Evolutionary conservation across 108 stramenopile species (phyloP).

Genomic region (Nitzschia palea): DNA sequence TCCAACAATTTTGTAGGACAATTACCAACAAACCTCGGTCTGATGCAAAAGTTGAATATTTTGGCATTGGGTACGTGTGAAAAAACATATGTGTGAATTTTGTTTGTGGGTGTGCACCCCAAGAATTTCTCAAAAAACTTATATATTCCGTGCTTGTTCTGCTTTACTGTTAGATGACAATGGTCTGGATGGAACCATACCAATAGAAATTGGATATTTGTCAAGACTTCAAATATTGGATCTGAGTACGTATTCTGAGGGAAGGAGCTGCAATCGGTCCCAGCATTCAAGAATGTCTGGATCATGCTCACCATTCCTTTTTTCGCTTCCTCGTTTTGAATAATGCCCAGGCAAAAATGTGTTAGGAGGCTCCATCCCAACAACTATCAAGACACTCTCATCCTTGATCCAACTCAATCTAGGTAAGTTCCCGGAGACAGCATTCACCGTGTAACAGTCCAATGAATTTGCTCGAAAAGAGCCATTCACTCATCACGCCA

Average conservation of each 20-base stretch:
- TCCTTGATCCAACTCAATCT: neutral
- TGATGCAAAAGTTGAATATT: neutral
- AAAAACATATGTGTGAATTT: neutral
- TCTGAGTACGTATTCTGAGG: too few species aligned
- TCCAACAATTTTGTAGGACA: constrained; percentile 5
- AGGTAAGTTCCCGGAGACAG: neutral
- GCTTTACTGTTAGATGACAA: neutral
- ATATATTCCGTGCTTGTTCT: neutral
- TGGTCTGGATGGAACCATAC: constrained; percentile 10
- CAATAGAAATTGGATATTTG: constrained; percentile 10
- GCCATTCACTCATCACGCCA: too few species aligned
- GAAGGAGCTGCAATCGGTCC: too few species aligned
- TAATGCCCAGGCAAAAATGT: neutral
- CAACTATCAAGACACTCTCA: neutral
- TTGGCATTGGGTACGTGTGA: constrained; percentile 3
- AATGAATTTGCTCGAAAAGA: neutral
- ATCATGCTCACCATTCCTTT: neutral
- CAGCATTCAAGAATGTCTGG: neutral
- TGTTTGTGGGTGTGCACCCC: neutral
- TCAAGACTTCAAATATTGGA: constrained; percentile 15
- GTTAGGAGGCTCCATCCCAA: neutral
- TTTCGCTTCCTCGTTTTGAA: neutral
- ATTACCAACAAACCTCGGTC: neutral
- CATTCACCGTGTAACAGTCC: neutral
- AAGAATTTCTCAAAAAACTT: neutral